Percentiles rank a stretch among this genome's conserved stretches.
phyloP scores from a whole-genome alignment of 2,329 filamentous ascomycete species.

The Cladosporium sp. region DNA sequence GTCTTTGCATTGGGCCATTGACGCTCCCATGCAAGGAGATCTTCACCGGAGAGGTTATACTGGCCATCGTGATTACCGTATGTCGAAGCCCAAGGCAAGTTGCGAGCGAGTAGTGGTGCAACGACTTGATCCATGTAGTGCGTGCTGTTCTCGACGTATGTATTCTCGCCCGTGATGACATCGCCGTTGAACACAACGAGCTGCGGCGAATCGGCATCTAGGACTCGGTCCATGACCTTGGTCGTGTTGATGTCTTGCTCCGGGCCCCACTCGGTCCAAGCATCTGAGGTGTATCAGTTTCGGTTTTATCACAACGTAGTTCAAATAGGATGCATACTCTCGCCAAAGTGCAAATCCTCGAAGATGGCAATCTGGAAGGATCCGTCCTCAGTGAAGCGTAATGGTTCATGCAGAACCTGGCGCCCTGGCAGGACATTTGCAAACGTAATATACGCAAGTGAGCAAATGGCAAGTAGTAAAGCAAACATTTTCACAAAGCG shows the following conservation, averaged over 20 bases:
- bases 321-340: conserved; percentile 35
- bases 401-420: conserved; percentile 1
- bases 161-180: conserved; percentile 65
- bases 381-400: conserved; percentile 30
- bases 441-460: background rate
- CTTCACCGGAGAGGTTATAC: conserved; percentile 51
- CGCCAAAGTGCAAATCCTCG: conserved; percentile 67
- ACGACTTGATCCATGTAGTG: conserved; percentile 58
- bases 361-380: conserved; percentile 56
- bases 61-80: conserved; percentile 69
- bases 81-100: conserved; percentile 60
- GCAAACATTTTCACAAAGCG: background rate
- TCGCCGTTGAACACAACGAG: conserved; percentile 69
- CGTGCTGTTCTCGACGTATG: conserved; percentile 52
- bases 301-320: background rate
- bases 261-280: conserved; percentile 38
- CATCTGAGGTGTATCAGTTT: conserved; percentile 15
- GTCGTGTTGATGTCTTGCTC: conserved; percentile 55
- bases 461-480: background rate
- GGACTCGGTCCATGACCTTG: conserved; percentile 54
- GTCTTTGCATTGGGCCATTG: conserved; percentile 38
- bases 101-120: conserved; percentile 51
- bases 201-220: conserved; percentile 54
- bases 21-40: conserved; percentile 40
- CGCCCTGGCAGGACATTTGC: background rate